phyloP scores from a whole-genome alignment of 495 filamentous ascomycete genomes.

The Aspergillus cristatus region DNA sequence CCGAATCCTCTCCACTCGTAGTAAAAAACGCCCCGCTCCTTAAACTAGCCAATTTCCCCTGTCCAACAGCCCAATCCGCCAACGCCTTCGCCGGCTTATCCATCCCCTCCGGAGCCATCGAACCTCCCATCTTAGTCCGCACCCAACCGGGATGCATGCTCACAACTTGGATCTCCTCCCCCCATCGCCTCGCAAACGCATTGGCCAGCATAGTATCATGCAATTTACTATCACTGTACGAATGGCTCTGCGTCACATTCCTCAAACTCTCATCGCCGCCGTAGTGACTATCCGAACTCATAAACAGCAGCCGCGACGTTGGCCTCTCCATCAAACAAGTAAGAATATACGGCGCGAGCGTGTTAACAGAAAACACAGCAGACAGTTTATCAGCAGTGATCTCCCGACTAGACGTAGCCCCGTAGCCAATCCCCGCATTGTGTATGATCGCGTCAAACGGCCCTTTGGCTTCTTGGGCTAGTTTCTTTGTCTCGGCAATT shows the following conservation, averaged over 20 bases:
- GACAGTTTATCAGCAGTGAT: conserved; percentile 39
- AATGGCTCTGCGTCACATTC: conserved; percentile 22
- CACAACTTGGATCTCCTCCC: conserved; percentile 36
- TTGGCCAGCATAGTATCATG: conserved; percentile 46
- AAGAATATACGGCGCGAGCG: conserved; percentile 48
- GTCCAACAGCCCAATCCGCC: conserved; percentile 35
- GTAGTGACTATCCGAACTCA: conserved; percentile 42
- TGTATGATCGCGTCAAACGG: conserved; percentile 50
- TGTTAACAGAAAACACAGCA: conserved; percentile 47
- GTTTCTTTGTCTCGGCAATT: conserved; percentile 43
- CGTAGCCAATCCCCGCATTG: conserved; percentile 45
- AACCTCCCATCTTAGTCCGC: conserved; percentile 52
- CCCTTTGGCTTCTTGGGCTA: conserved; percentile 43
- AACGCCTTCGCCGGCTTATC: conserved; percentile 37
- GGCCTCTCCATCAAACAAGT: conserved; percentile 44
- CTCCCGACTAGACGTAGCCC: conserved; percentile 19
- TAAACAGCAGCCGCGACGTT: conserved; percentile 37
- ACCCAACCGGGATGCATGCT: conserved; percentile 56
- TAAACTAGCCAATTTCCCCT: conserved; percentile 16
- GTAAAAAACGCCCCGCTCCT: conserved; percentile 21
- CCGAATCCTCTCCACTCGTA: conserved; percentile 12
- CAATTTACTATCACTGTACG: conserved; percentile 45
- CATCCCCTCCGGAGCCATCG: conserved; percentile 34
- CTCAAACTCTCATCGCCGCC: conserved; percentile 36
- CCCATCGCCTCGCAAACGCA: conserved; percentile 41